Evolutionary conservation across 495 filamentous ascomycete genomes (phyloP).

Genomic region (Pseudotulostoma volvatum): DNA sequence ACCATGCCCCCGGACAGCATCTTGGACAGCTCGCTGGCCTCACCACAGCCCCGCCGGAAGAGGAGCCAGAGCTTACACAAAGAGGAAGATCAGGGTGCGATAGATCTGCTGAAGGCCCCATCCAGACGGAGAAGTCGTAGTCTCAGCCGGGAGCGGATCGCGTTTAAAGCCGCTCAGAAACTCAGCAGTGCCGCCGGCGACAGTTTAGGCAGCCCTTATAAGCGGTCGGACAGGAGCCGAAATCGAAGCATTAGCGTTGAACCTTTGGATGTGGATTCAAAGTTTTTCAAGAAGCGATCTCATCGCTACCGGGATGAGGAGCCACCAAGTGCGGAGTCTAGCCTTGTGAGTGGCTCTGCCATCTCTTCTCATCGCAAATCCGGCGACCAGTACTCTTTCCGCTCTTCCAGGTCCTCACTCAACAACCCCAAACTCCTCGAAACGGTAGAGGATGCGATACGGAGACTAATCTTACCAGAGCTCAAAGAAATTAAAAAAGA

Average conservation of each 20-base stretch:
- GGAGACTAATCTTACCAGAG: constrained; percentile 79
- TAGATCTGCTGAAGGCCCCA: constrained; percentile 49
- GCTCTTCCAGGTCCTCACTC: constrained; percentile 72
- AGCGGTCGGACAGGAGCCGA: constrained; percentile 29
- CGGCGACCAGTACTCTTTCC: constrained; percentile 57
- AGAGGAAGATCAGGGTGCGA: constrained; percentile 25
- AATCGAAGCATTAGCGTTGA: constrained; percentile 50
- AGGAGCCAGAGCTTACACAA: constrained; percentile 42
- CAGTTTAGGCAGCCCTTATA: constrained; percentile 31
- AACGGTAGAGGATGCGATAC: constrained; percentile 91
- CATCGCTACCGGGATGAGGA: constrained; percentile 49
- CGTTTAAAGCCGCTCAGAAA: constrained; percentile 56
- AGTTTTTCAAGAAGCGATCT: constrained; percentile 43
- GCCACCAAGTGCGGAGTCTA: constrained; percentile 53
- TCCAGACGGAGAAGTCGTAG: constrained; percentile 51
- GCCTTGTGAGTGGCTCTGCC: constrained; percentile 50
- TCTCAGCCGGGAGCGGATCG: constrained; percentile 55
- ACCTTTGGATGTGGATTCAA: constrained; percentile 35
- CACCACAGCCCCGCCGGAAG: constrained; percentile 30
- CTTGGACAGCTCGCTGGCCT: constrained; percentile 46
- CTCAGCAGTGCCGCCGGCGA: constrained; percentile 37
- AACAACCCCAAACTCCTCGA: constrained; percentile 83
- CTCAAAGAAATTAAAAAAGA: constrained; percentile 74
- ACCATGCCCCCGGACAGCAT: constrained; percentile 85
- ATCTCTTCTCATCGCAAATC: constrained; percentile 54